A percentile compares a stretch with the other conserved stretches of the same genome.
phyloP scores from a whole-genome alignment of 2,329 filamentous ascomycete species.

The Stagonosporopsis vannaccii region DNA sequence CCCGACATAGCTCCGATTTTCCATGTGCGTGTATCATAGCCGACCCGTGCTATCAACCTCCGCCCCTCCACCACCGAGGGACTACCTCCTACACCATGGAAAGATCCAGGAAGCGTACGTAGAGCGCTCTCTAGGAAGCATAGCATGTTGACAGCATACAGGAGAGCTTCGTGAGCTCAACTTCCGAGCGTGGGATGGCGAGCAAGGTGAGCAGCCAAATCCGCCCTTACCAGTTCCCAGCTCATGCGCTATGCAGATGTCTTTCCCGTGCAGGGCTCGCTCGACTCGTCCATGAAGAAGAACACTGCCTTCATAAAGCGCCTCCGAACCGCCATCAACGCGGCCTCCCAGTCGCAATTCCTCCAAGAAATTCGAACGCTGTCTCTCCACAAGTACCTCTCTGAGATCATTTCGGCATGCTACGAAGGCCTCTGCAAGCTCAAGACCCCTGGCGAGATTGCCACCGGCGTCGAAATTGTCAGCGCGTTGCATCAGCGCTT shows the following conservation, averaged over 20 bases:
- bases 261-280: constrained; percentile 76
- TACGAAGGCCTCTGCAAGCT: constrained; percentile 93
- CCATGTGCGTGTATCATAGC: constrained; percentile 48
- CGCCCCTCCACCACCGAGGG: constrained; percentile 46
- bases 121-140: not conserved
- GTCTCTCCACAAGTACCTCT: constrained; percentile 94
- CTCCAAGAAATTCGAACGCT: constrained; percentile 88
- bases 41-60: constrained; percentile 39
- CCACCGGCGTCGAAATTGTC: constrained; percentile 89
- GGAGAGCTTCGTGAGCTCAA: constrained; percentile 92
- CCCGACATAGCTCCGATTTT: constrained; percentile 43
- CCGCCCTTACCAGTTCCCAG: constrained; percentile 15
- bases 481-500: constrained; percentile 97
- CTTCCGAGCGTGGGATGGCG: constrained; percentile 84
- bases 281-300: constrained; percentile 96
- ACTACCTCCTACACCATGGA: constrained; percentile 53
- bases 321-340: constrained; percentile 85
- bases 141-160: constrained; percentile 52
- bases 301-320: constrained; percentile 98
- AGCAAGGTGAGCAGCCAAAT: constrained; percentile 68
- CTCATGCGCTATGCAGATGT: constrained; percentile 65
- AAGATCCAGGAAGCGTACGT: constrained; percentile 58
- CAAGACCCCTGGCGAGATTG: constrained; percentile 89
- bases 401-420: constrained; percentile 94
- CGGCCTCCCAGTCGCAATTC: constrained; percentile 81